Base-by-base conservation (phyloP, 1,284 basidiomycete genomes). In the Trametes sp. region DNA sequence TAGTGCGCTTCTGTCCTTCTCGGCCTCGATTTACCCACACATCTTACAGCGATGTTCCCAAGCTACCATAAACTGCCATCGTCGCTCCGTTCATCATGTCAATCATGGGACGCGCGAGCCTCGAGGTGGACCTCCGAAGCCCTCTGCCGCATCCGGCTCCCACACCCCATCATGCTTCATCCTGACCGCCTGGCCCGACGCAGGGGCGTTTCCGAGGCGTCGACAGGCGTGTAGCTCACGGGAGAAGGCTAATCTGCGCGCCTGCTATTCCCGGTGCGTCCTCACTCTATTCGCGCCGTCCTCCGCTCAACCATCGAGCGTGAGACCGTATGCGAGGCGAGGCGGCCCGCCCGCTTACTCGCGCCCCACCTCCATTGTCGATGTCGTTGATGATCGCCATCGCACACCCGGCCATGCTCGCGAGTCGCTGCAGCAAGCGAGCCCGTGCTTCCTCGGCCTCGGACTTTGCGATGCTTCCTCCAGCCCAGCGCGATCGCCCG, bases 71-170 rank as follows among this genome's bases (percentile, higher is more conserved):
- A 38, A 16, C 51, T 14, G 24, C 21, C 41, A 51, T n/a, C 63
- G 63, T 57, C 46, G 63, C 59, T 64, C 63, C 63, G 63, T 64
- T 57, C 63, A 54, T 57, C 59, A 61, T 46, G 58, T 64, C 59
- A 60, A 57, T 24, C 54, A 50, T 54, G 58, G 49, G 50, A 56
- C 44, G 62, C 38, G 62, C 35, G 57, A 56, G 54, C 58, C 50
- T 46, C 62, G 57, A 44, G 59, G 59, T 54, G 52, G 52, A 24
- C 58, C n/a, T 28, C 16, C 35, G 52, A 60, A 54, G 58, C 35
- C 51, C 45, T 29, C 45, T 54, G 44, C 58, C 52, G 51, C n/a
- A 26, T 41, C 51, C 7, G 2, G 26, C 29, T 60, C 58, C 35
- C 58, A 54, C 51, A 42, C 19, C n/a, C 26, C 13, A 6, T 49